Percentiles rank a stretch among this genome's conserved stretches.
These are phyloP conservation scores for Dentipellis fragilis DNA, from an alignment of 768 basidiomycete species.

Conservation along the genomic window DNA sequence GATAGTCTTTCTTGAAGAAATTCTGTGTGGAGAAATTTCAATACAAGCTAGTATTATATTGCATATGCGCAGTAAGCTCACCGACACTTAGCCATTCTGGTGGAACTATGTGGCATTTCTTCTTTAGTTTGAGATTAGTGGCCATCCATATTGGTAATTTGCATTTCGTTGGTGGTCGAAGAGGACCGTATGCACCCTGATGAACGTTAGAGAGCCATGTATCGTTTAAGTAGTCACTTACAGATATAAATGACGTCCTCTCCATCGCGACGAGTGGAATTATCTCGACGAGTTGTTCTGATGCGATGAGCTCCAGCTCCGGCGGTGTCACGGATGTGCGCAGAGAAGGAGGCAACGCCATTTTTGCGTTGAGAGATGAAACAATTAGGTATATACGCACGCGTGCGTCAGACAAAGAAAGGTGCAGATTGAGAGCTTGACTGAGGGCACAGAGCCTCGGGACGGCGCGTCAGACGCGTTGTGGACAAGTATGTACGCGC, in stretches of 20 bases:
- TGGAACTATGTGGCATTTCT: conserved; percentile 86
- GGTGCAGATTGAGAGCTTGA: too few species aligned
- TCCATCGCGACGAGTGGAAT: conserved; percentile 88
- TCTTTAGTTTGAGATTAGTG: conserved; percentile 84
- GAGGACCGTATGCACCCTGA: conserved; percentile 88
- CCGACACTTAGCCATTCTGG: conserved; percentile 86
- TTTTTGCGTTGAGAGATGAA: conserved; percentile 17
- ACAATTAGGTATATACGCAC: too few species aligned
- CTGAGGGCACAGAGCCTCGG: too few species aligned
- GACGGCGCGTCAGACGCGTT: too few species aligned
- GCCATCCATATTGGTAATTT: conserved; percentile 97
- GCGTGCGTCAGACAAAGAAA: too few species aligned
- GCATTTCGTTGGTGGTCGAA: conserved; percentile 77
- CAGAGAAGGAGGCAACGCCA: conserved; percentile 73
- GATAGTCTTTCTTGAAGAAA: conserved; percentile 67
- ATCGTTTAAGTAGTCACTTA: conserved; percentile 20
- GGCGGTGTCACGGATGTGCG: conserved; percentile 67
- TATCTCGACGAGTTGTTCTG: conserved; percentile 76
- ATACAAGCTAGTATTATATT: background rate
- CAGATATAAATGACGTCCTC: conserved; percentile 85
- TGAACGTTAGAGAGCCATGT: background rate
- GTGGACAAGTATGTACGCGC: background rate
- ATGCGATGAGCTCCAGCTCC: conserved; percentile 84
- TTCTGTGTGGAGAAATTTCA: conserved; percentile 36
- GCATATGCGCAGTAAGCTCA: conserved; percentile 29